phyloP scores from a whole-genome alignment of 2,329 filamentous ascomycete genomes.

The Penicillium sumatraense region DNA sequence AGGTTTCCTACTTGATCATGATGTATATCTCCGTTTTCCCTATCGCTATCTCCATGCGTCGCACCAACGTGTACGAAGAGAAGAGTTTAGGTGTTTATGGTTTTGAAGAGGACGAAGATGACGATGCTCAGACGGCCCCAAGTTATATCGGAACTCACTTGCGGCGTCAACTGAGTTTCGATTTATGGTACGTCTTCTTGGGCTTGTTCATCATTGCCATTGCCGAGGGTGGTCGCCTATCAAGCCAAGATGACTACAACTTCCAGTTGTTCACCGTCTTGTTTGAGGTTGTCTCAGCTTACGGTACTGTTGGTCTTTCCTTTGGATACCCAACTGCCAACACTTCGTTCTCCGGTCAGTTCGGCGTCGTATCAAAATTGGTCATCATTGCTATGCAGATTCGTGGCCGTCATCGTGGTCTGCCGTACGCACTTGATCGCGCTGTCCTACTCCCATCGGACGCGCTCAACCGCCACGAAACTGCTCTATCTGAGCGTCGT shows the following conservation, averaged over 20 bases:
- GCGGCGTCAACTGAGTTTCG: slow-evolving; percentile 91
- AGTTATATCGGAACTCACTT: slow-evolving; percentile 92
- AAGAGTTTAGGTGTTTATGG: slow-evolving; percentile 67
- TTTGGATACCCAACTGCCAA: slow-evolving; percentile 79
- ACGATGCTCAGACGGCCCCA: slow-evolving; percentile 62
- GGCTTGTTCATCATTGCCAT: slow-evolving; percentile 93
- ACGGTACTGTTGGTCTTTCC: slow-evolving; percentile 91
- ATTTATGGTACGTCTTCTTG: slow-evolving; percentile 95
- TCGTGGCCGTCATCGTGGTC: slow-evolving; percentile 66
- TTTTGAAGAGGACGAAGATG: slow-evolving; percentile 61
- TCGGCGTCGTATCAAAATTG: slow-evolving; percentile 70
- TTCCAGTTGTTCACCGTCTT: slow-evolving; percentile 73
- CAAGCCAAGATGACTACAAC: slow-evolving; percentile 60
- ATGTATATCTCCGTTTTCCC: slow-evolving; percentile 99
- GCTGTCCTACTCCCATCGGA: slow-evolving; percentile 72
- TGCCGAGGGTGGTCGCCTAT: slow-evolving; percentile 75
- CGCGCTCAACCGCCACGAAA: slow-evolving; percentile 64
- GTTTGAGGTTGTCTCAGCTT: slow-evolving; percentile 88
- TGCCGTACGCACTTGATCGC: slow-evolving; percentile 70
- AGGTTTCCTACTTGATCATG: slow-evolving; percentile 95
- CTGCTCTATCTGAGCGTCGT: slow-evolving; percentile 54
- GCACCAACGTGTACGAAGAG: slow-evolving; percentile 97
- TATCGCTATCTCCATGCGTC: slow-evolving; percentile 90
- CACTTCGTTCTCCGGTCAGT: slow-evolving; percentile 81
- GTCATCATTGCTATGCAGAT: slow-evolving; percentile 71